Evolutionary conservation across 495 filamentous ascomycete genomes (phyloP).

Genomic region (Talaromyces trachyspermus): DNA sequence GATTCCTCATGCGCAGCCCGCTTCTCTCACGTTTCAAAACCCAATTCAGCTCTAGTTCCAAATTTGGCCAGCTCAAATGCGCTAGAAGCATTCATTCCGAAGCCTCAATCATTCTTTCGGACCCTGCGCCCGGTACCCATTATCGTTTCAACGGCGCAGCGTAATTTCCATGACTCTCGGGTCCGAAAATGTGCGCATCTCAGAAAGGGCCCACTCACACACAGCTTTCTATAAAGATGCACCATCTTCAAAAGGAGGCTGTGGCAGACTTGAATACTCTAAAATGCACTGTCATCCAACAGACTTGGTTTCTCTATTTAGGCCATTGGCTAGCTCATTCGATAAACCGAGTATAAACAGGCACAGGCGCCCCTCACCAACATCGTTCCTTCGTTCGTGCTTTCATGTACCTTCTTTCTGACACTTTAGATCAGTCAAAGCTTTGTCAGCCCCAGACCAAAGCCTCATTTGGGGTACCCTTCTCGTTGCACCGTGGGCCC

Average conservation of each 20-base stretch:
- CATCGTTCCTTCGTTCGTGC: background rate
- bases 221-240: background rate
- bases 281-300: conserved; percentile 2
- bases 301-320: background rate
- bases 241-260: background rate
- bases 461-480: background rate
- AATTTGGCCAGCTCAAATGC: conserved; percentile 1
- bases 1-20: background rate
- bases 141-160: background rate
- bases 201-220: conserved; percentile 2
- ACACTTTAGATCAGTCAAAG: background rate
- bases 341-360: conserved; percentile 4
- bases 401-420: background rate
- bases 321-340: background rate
- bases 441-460: background rate
- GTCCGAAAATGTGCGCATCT: background rate
- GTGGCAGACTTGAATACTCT: conserved; percentile 2
- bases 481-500: background rate
- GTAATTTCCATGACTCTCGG: background rate
- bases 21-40: conserved; percentile 1
- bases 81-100: conserved; percentile 1
- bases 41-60: background rate
- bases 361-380: conserved; percentile 5
- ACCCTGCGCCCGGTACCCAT: background rate
- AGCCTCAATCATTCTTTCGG: background rate